These are phyloP conservation scores for Arachnopeziza araneosa DNA, from an alignment of 2,329 filamentous ascomycete genomes.

Conservation along the genomic window DNA sequence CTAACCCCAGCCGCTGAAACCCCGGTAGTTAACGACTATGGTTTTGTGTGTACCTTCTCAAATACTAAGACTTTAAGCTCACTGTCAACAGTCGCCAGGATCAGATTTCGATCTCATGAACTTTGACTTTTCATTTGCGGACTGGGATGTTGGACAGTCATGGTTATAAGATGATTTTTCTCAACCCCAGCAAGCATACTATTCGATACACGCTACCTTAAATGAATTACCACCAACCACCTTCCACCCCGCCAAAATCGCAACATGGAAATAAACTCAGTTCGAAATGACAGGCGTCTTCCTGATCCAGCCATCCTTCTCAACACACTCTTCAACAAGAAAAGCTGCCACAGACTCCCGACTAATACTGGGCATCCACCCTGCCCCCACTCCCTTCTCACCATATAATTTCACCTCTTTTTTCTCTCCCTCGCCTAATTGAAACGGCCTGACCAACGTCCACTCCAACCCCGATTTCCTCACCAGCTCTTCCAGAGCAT, in stretches of 20 bases:
- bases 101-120: constrained; percentile 9
- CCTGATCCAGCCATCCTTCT: constrained; percentile 37
- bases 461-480: constrained; percentile 9
- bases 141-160: constrained; percentile 14
- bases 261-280: constrained; percentile 13
- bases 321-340: constrained; percentile 37
- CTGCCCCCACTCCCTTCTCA: constrained; percentile 25
- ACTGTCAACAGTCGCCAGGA: not conserved
- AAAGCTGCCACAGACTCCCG: constrained; percentile 37
- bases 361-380: constrained; percentile 10
- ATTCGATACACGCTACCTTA: not conserved
- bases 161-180: not conserved
- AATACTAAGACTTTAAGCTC: not conserved
- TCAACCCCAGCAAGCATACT: not conserved
- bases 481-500: constrained; percentile 23
- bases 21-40: constrained; percentile 1
- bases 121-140: constrained; percentile 11
- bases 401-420: constrained; percentile 10
- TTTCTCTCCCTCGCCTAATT: constrained; percentile 12
- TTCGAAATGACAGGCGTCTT: constrained; percentile 43
- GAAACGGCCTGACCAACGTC: constrained; percentile 15
- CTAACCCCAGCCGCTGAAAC: not conserved
- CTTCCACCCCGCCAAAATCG: too few species aligned
- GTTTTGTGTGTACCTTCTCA: constrained; percentile 1
- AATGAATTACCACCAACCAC: not conserved